phyloP scores from a whole-genome alignment of 345 rosid species.

The Populus alba region DNA sequence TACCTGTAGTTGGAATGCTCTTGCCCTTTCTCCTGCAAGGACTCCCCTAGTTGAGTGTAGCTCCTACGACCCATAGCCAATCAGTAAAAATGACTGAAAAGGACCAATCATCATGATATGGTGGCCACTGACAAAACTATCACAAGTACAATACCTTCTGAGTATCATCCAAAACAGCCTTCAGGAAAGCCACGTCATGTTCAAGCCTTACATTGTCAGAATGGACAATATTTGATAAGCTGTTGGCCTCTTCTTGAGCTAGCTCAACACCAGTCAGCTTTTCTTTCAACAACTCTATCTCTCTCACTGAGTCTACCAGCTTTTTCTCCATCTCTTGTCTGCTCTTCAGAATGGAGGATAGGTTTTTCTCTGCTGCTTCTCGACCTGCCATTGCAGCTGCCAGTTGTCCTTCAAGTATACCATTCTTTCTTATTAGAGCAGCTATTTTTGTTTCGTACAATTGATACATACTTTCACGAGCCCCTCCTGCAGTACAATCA shows the following conservation, averaged over 20 bases:
- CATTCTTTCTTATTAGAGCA: constrained; percentile 66
- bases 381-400: constrained; percentile 61
- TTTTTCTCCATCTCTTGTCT: constrained; percentile 84
- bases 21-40: constrained; percentile 87
- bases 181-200: constrained; percentile 93
- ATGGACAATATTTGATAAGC: constrained; percentile 80
- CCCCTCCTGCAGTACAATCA: constrained; percentile 42
- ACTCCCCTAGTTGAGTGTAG: constrained; percentile 94
- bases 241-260: constrained; percentile 88
- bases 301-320: constrained; percentile 57
- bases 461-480: constrained; percentile 62
- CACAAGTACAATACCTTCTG: constrained; percentile 59
- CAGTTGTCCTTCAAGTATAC: constrained; percentile 70
- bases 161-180: constrained; percentile 91
- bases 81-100: constrained; percentile 10
- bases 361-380: constrained; percentile 70
- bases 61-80: constrained; percentile 47
- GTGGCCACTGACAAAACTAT: not conserved
- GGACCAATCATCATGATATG: not conserved
- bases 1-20: constrained; percentile 96
- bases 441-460: constrained; percentile 75
- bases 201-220: constrained; percentile 95
- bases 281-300: constrained; percentile 84
- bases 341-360: constrained; percentile 64
- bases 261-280: constrained; percentile 70